Percentiles rank a stretch among this genome's conserved stretches.
Evolutionary conservation across 163 green algal genomes (phyloP).

Genomic region (Chlamydomonas reinhardtii): DNA sequence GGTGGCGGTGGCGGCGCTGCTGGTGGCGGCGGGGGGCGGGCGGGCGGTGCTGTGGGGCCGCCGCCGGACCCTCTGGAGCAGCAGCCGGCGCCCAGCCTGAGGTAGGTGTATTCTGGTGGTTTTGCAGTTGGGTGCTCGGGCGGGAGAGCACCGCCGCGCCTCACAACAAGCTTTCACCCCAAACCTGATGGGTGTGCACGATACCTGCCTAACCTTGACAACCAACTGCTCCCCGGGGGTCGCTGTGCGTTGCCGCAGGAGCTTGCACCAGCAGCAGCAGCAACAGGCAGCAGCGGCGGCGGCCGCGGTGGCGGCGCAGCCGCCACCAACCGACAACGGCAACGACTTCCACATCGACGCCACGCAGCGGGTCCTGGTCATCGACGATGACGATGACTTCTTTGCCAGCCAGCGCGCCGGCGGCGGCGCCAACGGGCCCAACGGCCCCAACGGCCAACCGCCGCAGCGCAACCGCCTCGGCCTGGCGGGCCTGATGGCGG

Average conservation of each 20-base stretch:
- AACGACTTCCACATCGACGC: not conserved
- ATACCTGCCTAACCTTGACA: too few relatives aligned
- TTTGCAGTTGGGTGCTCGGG: too few relatives aligned
- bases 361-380: not conserved
- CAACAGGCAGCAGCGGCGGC: conserved; percentile 7
- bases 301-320: not conserved
- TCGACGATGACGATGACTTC: conserved; percentile 15
- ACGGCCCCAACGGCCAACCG: too few relatives aligned
- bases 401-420: not conserved
- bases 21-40: not conserved
- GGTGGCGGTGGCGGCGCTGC: not conserved
- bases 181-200: too few relatives aligned
- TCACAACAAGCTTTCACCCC: too few relatives aligned
- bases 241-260: conserved; percentile 15
- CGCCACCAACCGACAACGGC: not conserved
- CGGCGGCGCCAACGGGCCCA: not conserved
- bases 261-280: conserved; percentile 32
- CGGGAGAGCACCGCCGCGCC: too few relatives aligned
- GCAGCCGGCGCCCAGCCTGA: conserved; percentile 11
- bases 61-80: conserved; percentile 3
- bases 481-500: conserved; percentile 25
- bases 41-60: not conserved
- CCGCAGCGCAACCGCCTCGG: conserved; percentile 3
- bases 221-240: too few relatives aligned
- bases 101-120: not conserved